Evolutionary conservation across 768 basidiomycete species (phyloP).

Genomic region (Pulveroboletus sp.): DNA sequence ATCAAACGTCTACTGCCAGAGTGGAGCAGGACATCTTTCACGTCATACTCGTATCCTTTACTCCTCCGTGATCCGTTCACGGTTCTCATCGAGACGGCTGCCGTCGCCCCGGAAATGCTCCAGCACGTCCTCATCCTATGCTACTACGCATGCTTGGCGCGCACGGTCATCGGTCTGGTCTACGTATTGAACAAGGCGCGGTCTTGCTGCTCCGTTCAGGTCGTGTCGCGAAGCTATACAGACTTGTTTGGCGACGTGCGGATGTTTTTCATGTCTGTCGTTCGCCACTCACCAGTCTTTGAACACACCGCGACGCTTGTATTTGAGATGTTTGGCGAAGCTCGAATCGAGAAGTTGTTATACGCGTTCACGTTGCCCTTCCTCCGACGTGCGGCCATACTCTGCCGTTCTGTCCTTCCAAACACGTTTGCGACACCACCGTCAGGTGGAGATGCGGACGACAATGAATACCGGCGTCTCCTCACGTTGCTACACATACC

Average conservation of each 20-base stretch:
- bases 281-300: slow-evolving; percentile 82
- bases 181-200: slow-evolving; percentile 73
- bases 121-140: slow-evolving; percentile 82
- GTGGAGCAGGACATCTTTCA: slow-evolving; percentile 83
- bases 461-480: slow-evolving; percentile 76
- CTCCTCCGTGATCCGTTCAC: slow-evolving; percentile 89
- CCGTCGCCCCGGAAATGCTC: slow-evolving; percentile 84
- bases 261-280: slow-evolving; percentile 88
- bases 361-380: slow-evolving; percentile 90
- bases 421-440: slow-evolving; percentile 49
- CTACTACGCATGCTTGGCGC: slow-evolving; percentile 87
- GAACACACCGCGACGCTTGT: slow-evolving; percentile 79
- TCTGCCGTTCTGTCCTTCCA: slow-evolving; percentile 73
- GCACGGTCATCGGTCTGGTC: slow-evolving; percentile 82
- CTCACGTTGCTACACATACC: slow-evolving; percentile 75
- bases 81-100: slow-evolving; percentile 84
- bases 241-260: slow-evolving; percentile 80
- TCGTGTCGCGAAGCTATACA: slow-evolving; percentile 49
- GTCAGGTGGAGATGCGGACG: slow-evolving; percentile 34
- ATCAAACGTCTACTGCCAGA: slow-evolving; percentile 88
- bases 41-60: slow-evolving; percentile 78
- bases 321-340: slow-evolving; percentile 78
- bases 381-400: slow-evolving; percentile 80
- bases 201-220: slow-evolving; percentile 44
- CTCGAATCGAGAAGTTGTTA: slow-evolving; percentile 77